Base-by-base conservation (phyloP, 441 rosid genomes). In the Breynia disticha region DNA sequence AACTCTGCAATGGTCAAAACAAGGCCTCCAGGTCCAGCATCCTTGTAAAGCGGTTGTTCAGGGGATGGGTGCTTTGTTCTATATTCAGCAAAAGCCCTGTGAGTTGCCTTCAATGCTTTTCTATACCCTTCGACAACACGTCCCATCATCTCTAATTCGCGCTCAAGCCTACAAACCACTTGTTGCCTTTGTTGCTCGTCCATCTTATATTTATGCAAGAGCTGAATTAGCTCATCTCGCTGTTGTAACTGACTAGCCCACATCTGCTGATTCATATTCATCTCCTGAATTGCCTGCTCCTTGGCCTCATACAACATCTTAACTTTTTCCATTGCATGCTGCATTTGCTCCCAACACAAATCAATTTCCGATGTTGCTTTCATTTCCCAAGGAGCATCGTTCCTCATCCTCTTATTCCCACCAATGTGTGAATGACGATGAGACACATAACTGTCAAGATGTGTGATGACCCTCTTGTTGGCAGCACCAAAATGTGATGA, bases 21-120 rank as follows among this genome's bases (percentile, higher is more conserved):
- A 64, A 86, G 85, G 54, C 98, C 98, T 16, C 90, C 90, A 19
- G 86, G 73, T 14, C 91, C 90, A 44, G 77, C 77, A 74, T 88
- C 90, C 72, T 69, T 72, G 74, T 91, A 91, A 42, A 88, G 73
- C 0, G 91, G 86, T 39, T 76, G 82, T 56, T 78, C 86, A 35
- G 72, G 82, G 56, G 68, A 66, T 1, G 76, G 78, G 63, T 67
- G 75, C 46, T 68, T 74, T 24, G 76, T 75, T 60, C 86, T 79
- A 46, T 93, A 88, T 46, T 88, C 90, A 11, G 78, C 51, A 65
- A 78, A 84, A 48, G 81, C 75, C 63, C 70, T 73, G 46, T 74
- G 73, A 3, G 80, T 77, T 57, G 72, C 85, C 75, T 76, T 93
- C 75, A 84, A 68, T 49, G 84, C 82, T 76, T 73, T 88, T 63